These are phyloP conservation scores for Takashimella tepidaria DNA, from an alignment of 1,284 basidiomycete genomes.

Conservation along the genomic window DNA sequence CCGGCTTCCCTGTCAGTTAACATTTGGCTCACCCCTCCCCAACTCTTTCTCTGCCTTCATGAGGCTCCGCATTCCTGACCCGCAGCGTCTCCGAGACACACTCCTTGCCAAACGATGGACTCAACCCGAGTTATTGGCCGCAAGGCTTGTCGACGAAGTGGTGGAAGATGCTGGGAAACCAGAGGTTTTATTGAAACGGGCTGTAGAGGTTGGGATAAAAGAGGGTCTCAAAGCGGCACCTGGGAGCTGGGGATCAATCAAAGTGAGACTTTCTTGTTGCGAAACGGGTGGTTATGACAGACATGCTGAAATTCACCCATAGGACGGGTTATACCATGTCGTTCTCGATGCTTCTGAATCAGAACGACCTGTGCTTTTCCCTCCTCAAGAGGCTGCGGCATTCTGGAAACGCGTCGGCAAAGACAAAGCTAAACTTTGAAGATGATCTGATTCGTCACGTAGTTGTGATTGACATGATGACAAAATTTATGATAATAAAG, in stretches of 20 bases:
- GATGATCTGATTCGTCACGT: too few species aligned
- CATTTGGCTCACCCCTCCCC: slow-evolving; percentile 69
- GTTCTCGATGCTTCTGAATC: slow-evolving; percentile 42
- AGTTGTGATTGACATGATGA: too few species aligned
- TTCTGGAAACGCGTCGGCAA: slow-evolving; percentile 30
- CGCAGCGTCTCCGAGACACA: slow-evolving; percentile 64
- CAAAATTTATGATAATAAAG: too few species aligned
- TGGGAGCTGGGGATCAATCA: slow-evolving; percentile 53
- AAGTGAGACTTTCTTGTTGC: too few species aligned
- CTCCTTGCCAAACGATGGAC: slow-evolving; percentile 77
- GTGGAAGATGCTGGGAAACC: slow-evolving; percentile 50
- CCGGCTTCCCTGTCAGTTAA: neutral
- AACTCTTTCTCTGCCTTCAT: slow-evolving; percentile 65
- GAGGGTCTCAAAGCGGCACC: slow-evolving; percentile 47
- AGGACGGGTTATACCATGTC: slow-evolving; percentile 51
- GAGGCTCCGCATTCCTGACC: slow-evolving; percentile 60
- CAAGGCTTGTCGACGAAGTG: slow-evolving; percentile 67
- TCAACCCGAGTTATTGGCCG: slow-evolving; percentile 62
- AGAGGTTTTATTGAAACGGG: slow-evolving; percentile 55
- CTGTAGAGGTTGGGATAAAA: slow-evolving; percentile 46
- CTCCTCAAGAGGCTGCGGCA: slow-evolving; percentile 21
- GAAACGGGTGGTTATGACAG: slow-evolving; percentile 16
- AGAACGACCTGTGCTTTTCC: slow-evolving; percentile 26
- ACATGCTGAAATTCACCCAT: slow-evolving; percentile 3
- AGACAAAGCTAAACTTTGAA: slow-evolving; percentile 29